Evolutionary conservation across 208 protist species (phyloP).

Genomic region (Trypanosoma boissoni): DNA sequence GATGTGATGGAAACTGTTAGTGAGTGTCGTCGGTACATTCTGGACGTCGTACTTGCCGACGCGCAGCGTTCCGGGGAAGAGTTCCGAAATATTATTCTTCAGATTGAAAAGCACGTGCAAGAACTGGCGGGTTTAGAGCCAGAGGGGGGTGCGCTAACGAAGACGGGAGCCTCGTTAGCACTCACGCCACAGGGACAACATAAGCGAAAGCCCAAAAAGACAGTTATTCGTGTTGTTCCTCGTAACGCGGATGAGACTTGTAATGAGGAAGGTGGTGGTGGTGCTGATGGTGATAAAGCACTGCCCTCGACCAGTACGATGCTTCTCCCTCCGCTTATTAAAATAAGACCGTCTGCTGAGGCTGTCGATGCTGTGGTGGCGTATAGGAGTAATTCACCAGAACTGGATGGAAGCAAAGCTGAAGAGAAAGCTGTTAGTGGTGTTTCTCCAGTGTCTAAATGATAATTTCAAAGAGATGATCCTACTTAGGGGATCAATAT

Average conservation of each 20-base stretch:
- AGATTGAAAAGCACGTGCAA: conserved; percentile 13
- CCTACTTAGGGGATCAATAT: neutral
- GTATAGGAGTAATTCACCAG: neutral
- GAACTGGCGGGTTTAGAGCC: neutral
- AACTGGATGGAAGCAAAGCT: neutral
- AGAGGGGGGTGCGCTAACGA: neutral
- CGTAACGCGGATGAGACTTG: neutral
- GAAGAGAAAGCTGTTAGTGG: no score
- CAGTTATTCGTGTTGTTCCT: conserved; percentile 9
- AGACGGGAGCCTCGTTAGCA: no score
- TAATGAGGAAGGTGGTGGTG: no score
- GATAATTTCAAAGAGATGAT: no score
- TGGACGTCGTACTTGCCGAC: conserved; percentile 6
- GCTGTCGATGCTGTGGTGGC: no score
- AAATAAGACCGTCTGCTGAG: neutral
- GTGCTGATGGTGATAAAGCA: no score
- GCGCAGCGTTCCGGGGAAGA: conserved; percentile 14
- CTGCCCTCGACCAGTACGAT: neutral
- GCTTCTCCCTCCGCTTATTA: neutral
- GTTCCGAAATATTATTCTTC: conserved; percentile 12
- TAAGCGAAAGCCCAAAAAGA: conserved; percentile 7
- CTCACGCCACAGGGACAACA: neutral
- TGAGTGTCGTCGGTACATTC: conserved; percentile 11
- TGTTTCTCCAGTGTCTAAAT: no score
- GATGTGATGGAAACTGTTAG: conserved; percentile 40